Conservation (phyloP, 495 filamentous ascomycete species). For the Tuber indicum region DNA sequence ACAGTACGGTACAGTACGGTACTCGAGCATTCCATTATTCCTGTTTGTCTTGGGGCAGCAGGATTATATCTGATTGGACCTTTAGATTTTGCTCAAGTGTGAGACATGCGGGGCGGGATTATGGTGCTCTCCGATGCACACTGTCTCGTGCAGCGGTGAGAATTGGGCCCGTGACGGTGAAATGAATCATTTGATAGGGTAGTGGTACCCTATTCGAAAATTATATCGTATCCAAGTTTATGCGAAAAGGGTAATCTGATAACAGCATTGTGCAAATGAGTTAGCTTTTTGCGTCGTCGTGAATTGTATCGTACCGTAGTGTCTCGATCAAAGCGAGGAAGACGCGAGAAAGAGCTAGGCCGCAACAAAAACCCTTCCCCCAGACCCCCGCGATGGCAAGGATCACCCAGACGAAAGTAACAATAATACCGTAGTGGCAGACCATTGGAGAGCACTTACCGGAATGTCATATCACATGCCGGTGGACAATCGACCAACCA, state of each 20-base stretch:
- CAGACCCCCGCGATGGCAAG: no score
- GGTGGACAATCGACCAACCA: no score
- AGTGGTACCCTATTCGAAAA: neutral
- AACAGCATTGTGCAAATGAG: neutral
- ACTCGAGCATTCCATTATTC: neutral
- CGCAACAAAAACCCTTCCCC: no score
- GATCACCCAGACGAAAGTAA: no score
- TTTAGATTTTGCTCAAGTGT: neutral
- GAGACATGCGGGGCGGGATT: neutral
- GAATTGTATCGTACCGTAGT: no score
- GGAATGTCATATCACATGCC: neutral
- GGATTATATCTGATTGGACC: neutral
- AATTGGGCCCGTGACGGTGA: neutral
- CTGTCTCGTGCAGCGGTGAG: neutral
- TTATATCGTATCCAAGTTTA: neutral
- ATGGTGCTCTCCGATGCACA: neutral
- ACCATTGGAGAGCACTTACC: neutral
- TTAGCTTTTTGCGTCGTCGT: no score
- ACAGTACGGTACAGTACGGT: no score
- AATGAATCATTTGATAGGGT: neutral
- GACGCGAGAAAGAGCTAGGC: no score
- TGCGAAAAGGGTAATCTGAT: neutral
- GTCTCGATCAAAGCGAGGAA: no score
- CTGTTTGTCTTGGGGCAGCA: neutral
- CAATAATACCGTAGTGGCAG: no score